Base-by-base conservation (phyloP, 1,284 basidiomycete genomes). In the Schizophyllum commune region DNA sequence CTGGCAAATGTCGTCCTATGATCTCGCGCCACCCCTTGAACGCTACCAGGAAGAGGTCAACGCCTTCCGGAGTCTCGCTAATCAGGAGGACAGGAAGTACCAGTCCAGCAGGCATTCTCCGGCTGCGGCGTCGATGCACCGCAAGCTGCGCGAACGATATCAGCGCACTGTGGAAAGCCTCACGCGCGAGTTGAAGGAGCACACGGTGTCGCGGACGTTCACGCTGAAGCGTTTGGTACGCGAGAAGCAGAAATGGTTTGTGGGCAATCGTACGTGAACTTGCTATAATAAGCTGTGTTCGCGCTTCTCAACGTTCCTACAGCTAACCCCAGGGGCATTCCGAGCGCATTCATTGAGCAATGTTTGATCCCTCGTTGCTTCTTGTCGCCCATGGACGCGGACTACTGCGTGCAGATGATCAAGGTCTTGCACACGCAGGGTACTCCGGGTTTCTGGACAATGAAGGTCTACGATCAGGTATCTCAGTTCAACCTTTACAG, bases 321-420 rank as follows among this genome's bases (percentile, higher is more conserved):
- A 47, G 39, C 13, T 20, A 85, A 82, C 67, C 78, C 80, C 9
- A 70, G 73, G 5, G 69, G 76, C 13, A 76, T 92, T 52, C 82
- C 85, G 22, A 77, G 81, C 33, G 78, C 86, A 19, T 75, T 96
- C 53, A 85, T 94, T 59, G 94, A 98, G 70, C 86, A 96, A 69
- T 99, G 97, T 72, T 84, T 99, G 65, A 89, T 93, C 69, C 96
- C 97, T 2, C 87, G 97, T 32, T 92, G 91, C 62, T 79, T 97
- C 51, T 78, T 98, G 15, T 96, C 96, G 0, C 94, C 96, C 0
- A 93, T 95, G 82, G 97, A 99, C 73, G 97, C 97, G 9, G 89
- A 96, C 60, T 99, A 90, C 66, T 94, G 95, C 62, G 91, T 93
- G 7, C 90, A 93, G 67, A 92, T 99, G 69, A 89, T 99, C 70